Base-by-base conservation (phyloP, 2,329 filamentous ascomycete species). In the Fonsecaea erecta region DNA sequence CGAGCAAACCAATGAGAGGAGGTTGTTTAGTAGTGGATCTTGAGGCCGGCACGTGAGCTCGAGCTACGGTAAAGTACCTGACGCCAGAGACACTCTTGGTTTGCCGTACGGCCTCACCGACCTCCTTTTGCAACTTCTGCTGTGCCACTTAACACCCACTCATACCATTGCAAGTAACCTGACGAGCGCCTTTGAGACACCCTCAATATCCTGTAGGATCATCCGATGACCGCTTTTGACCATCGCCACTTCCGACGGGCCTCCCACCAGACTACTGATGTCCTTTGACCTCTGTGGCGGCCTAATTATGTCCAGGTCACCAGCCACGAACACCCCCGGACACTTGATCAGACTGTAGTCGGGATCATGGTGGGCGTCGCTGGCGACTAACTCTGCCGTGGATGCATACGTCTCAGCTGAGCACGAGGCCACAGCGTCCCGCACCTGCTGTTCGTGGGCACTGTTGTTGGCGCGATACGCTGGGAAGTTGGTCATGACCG, bases 221-320 rank as follows among this genome's bases (percentile, higher is more conserved):
- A 64, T 67, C 35, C 67, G 64, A 68, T 68, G 66, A 40, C 66
- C 66, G 40, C 66, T 66, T 51, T 58, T 62, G 30, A 64, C 60
- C 24, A 68, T 32, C 1, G 64, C 43, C 5, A 68, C 60, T 37
- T 66, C 61, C 5, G 60, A 26, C 3, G 61, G 34, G 8, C 72
- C 73, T 12, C 72, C 72, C 16, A 77, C 63, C 54, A 76, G 64
- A 14, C 52, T 66, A 11, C 68, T 71, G 51, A 77, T 56, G 11
- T 73, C 74, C 35, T 71, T 67, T 0, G 72, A 73, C 57, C 73
- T 62, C 46, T 72, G 70, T 2, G 71, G 48, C 3, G 75, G 73
- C 30, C 72, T 74, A 26, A 77, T 76, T 8, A 68, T 63, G 60
- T 77, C 75, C 56, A 72, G 68, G 53, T 76, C 73, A 1, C 75